Base-by-base conservation (phyloP, 1,139 yeast genomes). In the Debaryomyces psychrophilus region DNA sequence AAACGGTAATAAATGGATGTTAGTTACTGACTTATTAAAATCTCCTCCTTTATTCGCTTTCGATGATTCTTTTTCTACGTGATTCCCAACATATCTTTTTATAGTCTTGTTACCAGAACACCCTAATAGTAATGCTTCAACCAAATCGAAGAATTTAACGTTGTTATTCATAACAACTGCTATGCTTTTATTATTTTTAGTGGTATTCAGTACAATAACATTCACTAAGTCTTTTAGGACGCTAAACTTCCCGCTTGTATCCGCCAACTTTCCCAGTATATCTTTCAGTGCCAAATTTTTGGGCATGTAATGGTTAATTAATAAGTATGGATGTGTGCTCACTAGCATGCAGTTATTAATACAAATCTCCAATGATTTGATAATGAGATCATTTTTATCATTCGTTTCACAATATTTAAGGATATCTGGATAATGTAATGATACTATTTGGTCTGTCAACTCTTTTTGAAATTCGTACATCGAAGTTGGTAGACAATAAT, bases 391-490 rank as follows among this genome's bases (percentile, higher is more conserved):
- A 38, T 81, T 81, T 38, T 63, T 58, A 55, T 72, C 77, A 55
- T 67, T 76, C 48, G 89, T 82, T 62, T 90, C 96, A 60, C 90
- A 90, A 64, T 86, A 90, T 65, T 90, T 85, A 56, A 92, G 72
- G 46, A 93, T 89, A 61, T 92, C 98, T 28, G 95, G 83, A 60
- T 90, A 90, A 64, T 93, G 98, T 37, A 90, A 71, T 1, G 96
- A 87, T 6, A 93, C 87, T 25, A 93, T 90, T 61, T 90, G 96
- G 67, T 92, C 96, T n/a, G 93, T 88, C 45, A 93, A 76, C 59
- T 90, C 95, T 58, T 85, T 86, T 62, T 93, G 98, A 55, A 89
- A 87, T 51, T 87, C 90, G 49, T 88, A 83, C 85, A 92, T 83
- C 2, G 96, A 92, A 4, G 95, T 88, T 0, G 96, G 90, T 36